Percentiles rank a stretch among this genome's conserved stretches.
These are phyloP conservation scores for Pisolithus orientalis DNA, from an alignment of 768 basidiomycete genomes.

Conservation along the genomic window DNA sequence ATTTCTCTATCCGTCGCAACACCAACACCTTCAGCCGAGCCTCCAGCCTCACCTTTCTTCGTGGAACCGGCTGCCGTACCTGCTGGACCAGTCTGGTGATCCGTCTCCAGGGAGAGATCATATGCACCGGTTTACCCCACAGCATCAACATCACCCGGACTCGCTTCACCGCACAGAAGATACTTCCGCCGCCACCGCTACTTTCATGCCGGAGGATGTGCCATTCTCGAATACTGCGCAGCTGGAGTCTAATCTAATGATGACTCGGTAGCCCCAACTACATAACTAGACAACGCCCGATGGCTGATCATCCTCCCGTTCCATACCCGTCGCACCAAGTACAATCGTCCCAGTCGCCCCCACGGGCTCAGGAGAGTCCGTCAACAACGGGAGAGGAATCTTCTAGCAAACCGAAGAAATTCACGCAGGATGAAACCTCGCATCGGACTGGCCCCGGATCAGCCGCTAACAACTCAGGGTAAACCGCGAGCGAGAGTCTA, in stretches of 20 bases:
- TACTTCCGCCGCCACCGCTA: not conserved
- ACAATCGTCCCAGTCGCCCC: not conserved
- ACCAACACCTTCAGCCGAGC: not conserved
- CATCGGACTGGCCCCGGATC: constrained; percentile 67
- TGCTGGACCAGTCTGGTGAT: not conserved
- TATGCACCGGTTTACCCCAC: not conserved
- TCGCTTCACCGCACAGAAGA: constrained; percentile 2
- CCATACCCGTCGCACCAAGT: not conserved
- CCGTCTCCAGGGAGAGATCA: constrained; percentile 1
- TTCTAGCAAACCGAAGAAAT: constrained; percentile 24
- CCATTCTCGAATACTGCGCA: not conserved
- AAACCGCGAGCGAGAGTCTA: constrained; percentile 69
- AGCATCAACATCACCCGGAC: not conserved
- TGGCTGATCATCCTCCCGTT: not conserved
- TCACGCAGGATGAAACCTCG: constrained; percentile 48
- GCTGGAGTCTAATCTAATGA: not conserved
- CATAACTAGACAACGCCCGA: not conserved
- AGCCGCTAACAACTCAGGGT: constrained; percentile 79
- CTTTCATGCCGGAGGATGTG: not conserved
- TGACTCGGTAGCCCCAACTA: not conserved
- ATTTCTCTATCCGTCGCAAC: not conserved
- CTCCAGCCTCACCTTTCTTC: not conserved
- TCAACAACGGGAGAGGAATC: not conserved
- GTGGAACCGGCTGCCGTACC: constrained; percentile 4
- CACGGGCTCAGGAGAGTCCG: not conserved